Conservation (phyloP, 805 yeast species). For the Schwanniomyces sp. region DNA sequence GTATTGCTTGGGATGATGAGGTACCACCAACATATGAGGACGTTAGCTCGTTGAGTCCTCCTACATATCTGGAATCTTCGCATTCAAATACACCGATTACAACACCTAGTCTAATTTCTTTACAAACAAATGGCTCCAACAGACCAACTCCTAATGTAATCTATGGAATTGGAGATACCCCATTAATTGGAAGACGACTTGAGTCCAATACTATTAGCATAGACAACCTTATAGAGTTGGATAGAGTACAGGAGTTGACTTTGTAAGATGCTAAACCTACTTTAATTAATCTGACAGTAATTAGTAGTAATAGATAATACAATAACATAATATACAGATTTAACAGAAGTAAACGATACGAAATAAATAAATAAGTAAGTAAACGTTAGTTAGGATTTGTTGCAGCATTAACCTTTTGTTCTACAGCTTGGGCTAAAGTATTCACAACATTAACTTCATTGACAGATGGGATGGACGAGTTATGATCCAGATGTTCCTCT, state of each 20-base stretch:
- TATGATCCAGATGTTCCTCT: conserved; percentile 5
- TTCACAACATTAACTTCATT: conserved; percentile 26
- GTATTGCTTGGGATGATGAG: conserved; percentile 98
- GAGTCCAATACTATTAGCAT: conserved; percentile 14
- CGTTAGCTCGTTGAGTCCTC: conserved; percentile 82
- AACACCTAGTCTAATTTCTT: conserved; percentile 12
- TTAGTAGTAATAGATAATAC: not conserved
- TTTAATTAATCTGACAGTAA: not conserved
- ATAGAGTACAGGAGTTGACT: conserved; percentile 32
- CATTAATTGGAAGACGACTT: conserved; percentile 19
- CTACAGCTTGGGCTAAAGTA: conserved; percentile 18
- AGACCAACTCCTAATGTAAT: conserved; percentile 34
- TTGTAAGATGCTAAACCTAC: conserved; percentile 10
- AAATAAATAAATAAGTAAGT: not conserved
- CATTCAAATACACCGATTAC: conserved; percentile 16
- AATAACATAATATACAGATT: conserved; percentile 2
- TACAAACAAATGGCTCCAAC: not conserved
- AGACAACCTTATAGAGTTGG: conserved; percentile 29
- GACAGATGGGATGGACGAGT: conserved; percentile 12
- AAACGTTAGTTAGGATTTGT: conserved; percentile 1
- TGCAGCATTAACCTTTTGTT: conserved; percentile 13
- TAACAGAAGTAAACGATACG: not conserved
- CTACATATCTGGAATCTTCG: conserved; percentile 53
- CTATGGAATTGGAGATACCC: conserved; percentile 46
- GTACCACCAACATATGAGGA: conserved; percentile 96